Conservation (phyloP, 495 filamentous ascomycete genomes). For the Xylaria acuta region DNA sequence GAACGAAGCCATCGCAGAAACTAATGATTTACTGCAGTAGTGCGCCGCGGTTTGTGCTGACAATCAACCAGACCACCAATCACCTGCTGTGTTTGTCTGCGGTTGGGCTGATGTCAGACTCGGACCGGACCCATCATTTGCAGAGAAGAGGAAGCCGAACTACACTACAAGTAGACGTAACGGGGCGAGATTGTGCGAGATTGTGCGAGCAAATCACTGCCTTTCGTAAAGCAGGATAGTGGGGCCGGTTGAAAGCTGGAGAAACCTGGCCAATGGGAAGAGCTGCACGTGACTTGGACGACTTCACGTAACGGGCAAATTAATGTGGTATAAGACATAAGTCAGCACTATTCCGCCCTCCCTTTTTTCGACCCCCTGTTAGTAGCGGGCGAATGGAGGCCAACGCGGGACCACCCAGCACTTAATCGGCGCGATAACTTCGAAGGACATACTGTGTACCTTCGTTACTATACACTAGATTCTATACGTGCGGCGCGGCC, state of each 20-base stretch:
- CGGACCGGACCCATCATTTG: not conserved
- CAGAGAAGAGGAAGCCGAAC: no score
- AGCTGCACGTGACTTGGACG: not conserved
- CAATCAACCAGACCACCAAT: not conserved
- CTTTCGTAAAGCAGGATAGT: constrained; percentile 8
- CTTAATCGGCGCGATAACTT: not conserved
- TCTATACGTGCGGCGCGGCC: constrained; percentile 21
- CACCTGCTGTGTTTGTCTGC: not conserved
- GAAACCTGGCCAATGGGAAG: not conserved
- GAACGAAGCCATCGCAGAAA: not conserved
- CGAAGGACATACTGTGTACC: not conserved
- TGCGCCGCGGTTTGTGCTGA: constrained; percentile 4
- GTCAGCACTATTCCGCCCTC: not conserved
- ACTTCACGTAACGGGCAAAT: constrained; percentile 22
- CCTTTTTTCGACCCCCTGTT: not conserved
- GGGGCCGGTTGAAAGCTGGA: constrained; percentile 10
- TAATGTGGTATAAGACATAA: not conserved
- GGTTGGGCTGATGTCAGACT: constrained; percentile 17
- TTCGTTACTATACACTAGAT: not conserved
- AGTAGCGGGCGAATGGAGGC: not conserved
- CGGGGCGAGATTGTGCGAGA: not conserved
- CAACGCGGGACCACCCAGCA: not conserved
- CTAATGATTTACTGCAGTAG: constrained; percentile 20
- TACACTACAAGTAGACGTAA: not conserved
- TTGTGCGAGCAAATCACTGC: constrained; percentile 11